Base-by-base conservation (phyloP, 257 asterid species). In the Solanum paucissectum region DNA sequence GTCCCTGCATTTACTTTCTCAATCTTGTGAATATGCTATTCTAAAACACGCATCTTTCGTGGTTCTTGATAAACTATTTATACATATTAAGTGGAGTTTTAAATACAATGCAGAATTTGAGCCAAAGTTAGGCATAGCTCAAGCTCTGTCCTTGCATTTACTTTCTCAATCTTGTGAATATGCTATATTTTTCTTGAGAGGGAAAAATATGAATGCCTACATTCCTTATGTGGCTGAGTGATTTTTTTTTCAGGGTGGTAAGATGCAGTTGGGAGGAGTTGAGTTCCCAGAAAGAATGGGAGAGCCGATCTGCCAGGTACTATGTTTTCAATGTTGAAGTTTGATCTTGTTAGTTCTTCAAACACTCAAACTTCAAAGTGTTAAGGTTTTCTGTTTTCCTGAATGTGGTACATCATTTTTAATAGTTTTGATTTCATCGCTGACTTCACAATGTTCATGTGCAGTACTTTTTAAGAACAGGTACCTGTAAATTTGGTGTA, bases 231-330 rank as follows among this genome's bases (percentile, higher is more conserved):
- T 12, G 21, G 20, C 44, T 49, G 69, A 9, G 86, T 82, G 44
- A 49, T 9, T n/a, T 27, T 81, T 77, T 73, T 52, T 64, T 64
- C 87, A 88, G 90, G 90, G 40, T 83, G 93, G 88, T 60, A 89
- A 89, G 66, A 86, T 90, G 83, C 94, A 91, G 90, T 88, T 92
- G 90, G 95, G 89, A 89, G 90, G 88, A 42, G 92, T 89, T 82
- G 97, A 93, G 86, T 94, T 92, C 89, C 99, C 99, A 0, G 99
- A 96, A 93, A 91, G 99, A 89, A 89, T 90, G 66, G 98, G 98
- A 91, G 97, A 95, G 89, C 97, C 95, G 79, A 88, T 92, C 12
- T 96, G 99, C 87, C 98, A 95, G 98, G 99, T 96, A 90, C 83
- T 76, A 84, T 68, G 73, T 44, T 86, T 77, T 69, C 12, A 69